Evolutionary conservation across 345 rosid genomes (phyloP).

Genomic region (Gossypium mustelinum): DNA sequence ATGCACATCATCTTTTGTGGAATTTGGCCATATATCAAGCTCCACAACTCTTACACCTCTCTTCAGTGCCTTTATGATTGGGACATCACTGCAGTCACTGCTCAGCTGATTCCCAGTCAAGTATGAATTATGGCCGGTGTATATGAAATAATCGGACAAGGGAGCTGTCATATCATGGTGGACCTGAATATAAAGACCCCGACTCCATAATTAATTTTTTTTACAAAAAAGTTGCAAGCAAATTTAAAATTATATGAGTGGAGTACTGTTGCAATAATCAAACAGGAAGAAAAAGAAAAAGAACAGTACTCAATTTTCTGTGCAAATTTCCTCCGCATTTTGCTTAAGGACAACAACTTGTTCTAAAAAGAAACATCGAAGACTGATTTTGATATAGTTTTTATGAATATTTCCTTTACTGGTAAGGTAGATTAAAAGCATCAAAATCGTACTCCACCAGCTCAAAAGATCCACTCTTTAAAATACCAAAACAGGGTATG

Average conservation of each 20-base stretch:
- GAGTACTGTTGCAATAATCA: neutral
- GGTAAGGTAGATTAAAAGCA: neutral
- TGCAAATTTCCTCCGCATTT: neutral
- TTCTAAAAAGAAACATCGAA: neutral
- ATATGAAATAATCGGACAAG: slow-evolving; percentile 81
- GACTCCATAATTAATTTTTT: neutral
- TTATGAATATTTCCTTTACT: neutral
- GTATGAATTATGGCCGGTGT: slow-evolving; percentile 90
- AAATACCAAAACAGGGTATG: neutral
- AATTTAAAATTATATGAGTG: neutral
- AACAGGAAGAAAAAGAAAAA: neutral
- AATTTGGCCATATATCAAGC: slow-evolving; percentile 94
- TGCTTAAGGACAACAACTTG: too few species aligned
- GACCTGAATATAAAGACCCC: slow-evolving; percentile 45
- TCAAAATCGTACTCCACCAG: neutral
- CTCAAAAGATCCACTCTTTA: neutral
- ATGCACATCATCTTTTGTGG: slow-evolving; percentile 51
- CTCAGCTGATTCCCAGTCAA: slow-evolving; percentile 91
- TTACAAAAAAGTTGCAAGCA: neutral
- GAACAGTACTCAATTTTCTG: neutral
- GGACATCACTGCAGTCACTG: slow-evolving; percentile 90
- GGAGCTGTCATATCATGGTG: slow-evolving; percentile 85
- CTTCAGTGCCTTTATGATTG: slow-evolving; percentile 67
- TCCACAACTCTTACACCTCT: slow-evolving; percentile 89
- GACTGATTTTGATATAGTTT: neutral